These are phyloP conservation scores for Apiotrichum akiyoshidainum DNA, from an alignment of 1,284 basidiomycete genomes.

Conservation along the genomic window DNA sequence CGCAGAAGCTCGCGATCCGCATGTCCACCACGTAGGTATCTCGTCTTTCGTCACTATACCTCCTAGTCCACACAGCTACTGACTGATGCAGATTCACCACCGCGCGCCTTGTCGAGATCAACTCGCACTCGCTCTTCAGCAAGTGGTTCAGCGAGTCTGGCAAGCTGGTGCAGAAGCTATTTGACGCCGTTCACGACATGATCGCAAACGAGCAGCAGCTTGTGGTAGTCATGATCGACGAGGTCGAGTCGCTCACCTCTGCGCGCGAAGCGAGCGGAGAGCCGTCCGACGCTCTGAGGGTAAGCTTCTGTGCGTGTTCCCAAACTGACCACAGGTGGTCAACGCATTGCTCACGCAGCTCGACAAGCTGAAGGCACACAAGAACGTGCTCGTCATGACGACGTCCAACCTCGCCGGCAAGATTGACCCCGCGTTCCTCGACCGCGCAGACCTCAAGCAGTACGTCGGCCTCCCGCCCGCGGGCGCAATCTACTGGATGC, in stretches of 20 bases:
- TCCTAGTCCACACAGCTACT: no score
- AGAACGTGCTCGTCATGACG: constrained; percentile 93
- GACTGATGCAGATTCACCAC: constrained; percentile 78
- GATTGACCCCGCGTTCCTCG: constrained; percentile 93
- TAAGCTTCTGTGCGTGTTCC: constrained; percentile 53
- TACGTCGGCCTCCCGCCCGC: constrained; percentile 85
- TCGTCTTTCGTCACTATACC: no score
- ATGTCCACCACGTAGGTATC: constrained; percentile 67
- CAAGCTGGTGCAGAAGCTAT: constrained; percentile 93
- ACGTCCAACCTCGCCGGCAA: constrained; percentile 93
- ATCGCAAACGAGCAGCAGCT: constrained; percentile 84
- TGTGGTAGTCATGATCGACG: constrained; percentile 92
- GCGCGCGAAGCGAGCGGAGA: constrained; percentile 89
- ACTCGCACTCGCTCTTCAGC: constrained; percentile 92
- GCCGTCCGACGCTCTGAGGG: constrained; percentile 89
- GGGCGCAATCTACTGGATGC: constrained; percentile 89
- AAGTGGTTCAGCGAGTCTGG: constrained; percentile 99
- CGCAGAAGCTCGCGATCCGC: constrained; percentile 91
- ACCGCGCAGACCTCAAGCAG: constrained; percentile 94
- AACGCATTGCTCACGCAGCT: constrained; percentile 96
- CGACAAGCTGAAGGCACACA: constrained; percentile 87
- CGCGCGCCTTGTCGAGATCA: constrained; percentile 90
- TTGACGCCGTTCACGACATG: constrained; percentile 82
- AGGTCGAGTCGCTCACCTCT: constrained; percentile 93
- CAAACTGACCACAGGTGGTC: constrained; percentile 67